Base-by-base conservation (phyloP, 495 filamentous ascomycete genomes). In the Xeromyces bisporus region DNA sequence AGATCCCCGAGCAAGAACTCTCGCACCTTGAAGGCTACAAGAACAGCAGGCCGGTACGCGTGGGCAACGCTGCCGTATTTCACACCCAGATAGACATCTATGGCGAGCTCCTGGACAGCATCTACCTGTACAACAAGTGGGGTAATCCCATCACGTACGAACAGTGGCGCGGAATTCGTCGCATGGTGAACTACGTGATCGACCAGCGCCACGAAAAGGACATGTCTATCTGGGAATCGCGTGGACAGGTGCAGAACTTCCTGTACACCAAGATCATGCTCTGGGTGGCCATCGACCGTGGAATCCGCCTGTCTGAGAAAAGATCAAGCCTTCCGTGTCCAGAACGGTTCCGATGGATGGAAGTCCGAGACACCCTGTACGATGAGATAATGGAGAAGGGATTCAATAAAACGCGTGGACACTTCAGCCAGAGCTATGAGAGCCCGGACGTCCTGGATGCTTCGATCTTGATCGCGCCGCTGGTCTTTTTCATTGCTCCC, bases 171-270 rank as follows among this genome's bases (percentile, higher is more conserved):
- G 47, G 62, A 0, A 64, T 76, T 18, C 62, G 71, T 13, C 63
- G 71, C 29, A 66, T 76, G 46, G 55, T 74, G 7, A 58, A 63
- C 36, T 61, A 60, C 32, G 60, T 65, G n/a, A 43, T 57, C 23
- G 39, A 48, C 12, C 57, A 64, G 18, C 48, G 56, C 20, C 32
- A 53, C 50, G 61, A 74, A 26, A 70, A 72, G 12, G 77, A 82
- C 48, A 80, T 79, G 75, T 77, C 73, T 10, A 80, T 82, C 42
- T 80, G 77, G 77, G 77, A 82, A 46, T 75, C 78, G 12, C 68
- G 76, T 31, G 76, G 75, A 26, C 57, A 71, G 37, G 72, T 74
- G 47, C 74, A 80, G 43, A 67, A 79, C 46, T 82, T 80, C 39
- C 63, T 73, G 26, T 80, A 80, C 49, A 75, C 70, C 9, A 76